These are phyloP conservation scores for Phytophthora megakarya DNA, from an alignment of 352 stramenopile species.

Conservation along the genomic window DNA sequence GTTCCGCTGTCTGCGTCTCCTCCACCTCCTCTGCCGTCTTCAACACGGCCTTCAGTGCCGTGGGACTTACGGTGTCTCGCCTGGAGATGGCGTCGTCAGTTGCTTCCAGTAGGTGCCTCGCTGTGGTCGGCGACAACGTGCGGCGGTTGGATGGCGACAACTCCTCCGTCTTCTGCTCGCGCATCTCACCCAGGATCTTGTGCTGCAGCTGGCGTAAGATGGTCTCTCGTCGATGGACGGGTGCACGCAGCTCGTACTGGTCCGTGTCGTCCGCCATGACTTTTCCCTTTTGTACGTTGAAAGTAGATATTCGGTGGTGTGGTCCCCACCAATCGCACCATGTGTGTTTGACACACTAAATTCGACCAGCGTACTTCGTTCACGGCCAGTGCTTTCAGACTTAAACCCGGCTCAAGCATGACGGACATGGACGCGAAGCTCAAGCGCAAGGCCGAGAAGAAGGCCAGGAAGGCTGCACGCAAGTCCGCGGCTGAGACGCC, in stretches of 20 bases:
- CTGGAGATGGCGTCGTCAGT: conserved; percentile 35
- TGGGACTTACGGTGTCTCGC: conserved; percentile 40
- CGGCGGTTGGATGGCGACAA: conserved; percentile 8
- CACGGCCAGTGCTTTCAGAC: conserved; percentile 34
- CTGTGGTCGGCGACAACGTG: conserved; percentile 59
- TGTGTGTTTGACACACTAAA: no score
- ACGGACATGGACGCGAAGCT: conserved; percentile 46
- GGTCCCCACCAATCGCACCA: no score
- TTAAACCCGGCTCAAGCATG: conserved; percentile 27
- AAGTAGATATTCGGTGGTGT: no score
- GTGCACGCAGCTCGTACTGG: conserved; percentile 42
- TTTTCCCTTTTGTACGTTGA: conserved; percentile 3
- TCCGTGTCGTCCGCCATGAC: conserved; percentile 21
- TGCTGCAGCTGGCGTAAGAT: conserved; percentile 67
- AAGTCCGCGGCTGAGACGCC: conserved; percentile 30
- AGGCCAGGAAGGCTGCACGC: conserved; percentile 46
- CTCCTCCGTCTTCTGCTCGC: conserved; percentile 19
- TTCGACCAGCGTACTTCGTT: not conserved
- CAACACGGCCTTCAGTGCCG: conserved; percentile 41
- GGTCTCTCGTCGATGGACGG: conserved; percentile 41
- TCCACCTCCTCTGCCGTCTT: conserved; percentile 5
- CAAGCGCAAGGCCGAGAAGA: conserved; percentile 53
- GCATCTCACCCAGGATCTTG: conserved; percentile 53
- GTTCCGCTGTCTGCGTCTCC: not conserved
- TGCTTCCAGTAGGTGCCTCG: conserved; percentile 28